Percentiles rank a stretch among this genome's conserved stretches.
phyloP scores from a whole-genome alignment of 768 basidiomycete species.

The Phanerochaete carnosa region DNA sequence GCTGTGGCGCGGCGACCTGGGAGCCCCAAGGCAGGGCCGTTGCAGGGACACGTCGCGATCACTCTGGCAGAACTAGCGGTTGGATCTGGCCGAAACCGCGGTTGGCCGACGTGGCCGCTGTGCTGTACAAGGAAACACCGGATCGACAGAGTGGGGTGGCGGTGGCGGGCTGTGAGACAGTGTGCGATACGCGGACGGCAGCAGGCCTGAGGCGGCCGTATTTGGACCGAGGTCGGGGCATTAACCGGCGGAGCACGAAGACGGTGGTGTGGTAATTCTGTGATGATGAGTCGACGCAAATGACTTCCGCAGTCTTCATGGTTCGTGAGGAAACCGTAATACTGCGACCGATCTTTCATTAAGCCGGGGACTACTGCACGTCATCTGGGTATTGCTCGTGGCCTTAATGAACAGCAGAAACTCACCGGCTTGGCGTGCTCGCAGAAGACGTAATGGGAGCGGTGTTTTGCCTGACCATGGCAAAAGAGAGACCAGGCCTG shows the following conservation, averaged over 20 bases:
- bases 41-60: neutral
- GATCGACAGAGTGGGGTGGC: conserved; percentile 1
- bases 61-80: conserved; percentile 9
- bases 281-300: too few relatives aligned
- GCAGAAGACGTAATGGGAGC: neutral
- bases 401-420: too few relatives aligned
- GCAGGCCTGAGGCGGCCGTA: conserved; percentile 6
- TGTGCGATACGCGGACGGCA: neutral
- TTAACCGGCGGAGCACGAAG: neutral
- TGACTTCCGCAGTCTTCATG: too few relatives aligned
- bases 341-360: too few relatives aligned
- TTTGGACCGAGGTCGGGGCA: neutral
- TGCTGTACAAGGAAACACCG: conserved; percentile 5
- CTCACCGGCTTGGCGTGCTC: neutral
- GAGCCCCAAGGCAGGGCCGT: too few relatives aligned
- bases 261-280: too few relatives aligned
- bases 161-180: neutral
- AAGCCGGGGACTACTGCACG: too few relatives aligned
- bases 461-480: neutral
- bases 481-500: neutral
- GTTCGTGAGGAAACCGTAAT: too few relatives aligned
- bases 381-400: too few relatives aligned
- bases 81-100: conserved; percentile 2
- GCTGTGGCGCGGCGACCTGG: too few relatives aligned
- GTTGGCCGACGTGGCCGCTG: neutral